Evolutionary conservation across 306 rosid species (phyloP), one percentile per base, ranked within the genome.

Genomic region (Rosa chinensis): DNA sequence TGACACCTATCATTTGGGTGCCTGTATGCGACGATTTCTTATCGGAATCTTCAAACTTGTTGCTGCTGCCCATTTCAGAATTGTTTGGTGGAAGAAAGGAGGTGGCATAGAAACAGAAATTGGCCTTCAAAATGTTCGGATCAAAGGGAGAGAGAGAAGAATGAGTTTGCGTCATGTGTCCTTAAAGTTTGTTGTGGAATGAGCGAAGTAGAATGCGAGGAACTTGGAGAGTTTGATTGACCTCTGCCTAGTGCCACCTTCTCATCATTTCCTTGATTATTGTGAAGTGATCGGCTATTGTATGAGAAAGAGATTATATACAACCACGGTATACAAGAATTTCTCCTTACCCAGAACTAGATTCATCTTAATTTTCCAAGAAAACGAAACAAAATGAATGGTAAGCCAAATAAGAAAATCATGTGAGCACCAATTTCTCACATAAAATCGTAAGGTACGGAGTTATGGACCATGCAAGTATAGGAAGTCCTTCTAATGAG

Each of bases 111-210:
- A 64, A 59, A 53, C 71, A 47, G 75, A 44, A 47, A 64, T 18
- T 70, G 79, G 88, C 71, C 14, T 44, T 25, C 43, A 59, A 75
- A 85, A 79, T 82, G 82, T 85, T 84, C 81, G 94, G 91, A 91
- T 91, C 90, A 52, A 39, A 63, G 49, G 67, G 68, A 67, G 18
- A 8, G 58, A 68, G 68, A 78, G 59, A 79, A 37, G 23, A 48
- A 48, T 44, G 50, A 52, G n/a, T 28, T 20, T 67, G 66, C 70
- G 25, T 78, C 77, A 76, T 44, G 78, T 62, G 79, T 62, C 45
- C 17, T 59, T 42, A 20, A 64, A 66, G 80, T 82, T 79, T 78
- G 87, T 87, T 85, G 23, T 32, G 74, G 76, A 50, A 66, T 17
- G 78, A 72, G 81, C 89, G 89, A 77, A 72, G 70, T 79, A 62